A percentile compares a stretch with the other conserved stretches of the same genome.
Conservation (phyloP, 495 filamentous ascomycete genomes). For the Penicillium soppii region DNA sequence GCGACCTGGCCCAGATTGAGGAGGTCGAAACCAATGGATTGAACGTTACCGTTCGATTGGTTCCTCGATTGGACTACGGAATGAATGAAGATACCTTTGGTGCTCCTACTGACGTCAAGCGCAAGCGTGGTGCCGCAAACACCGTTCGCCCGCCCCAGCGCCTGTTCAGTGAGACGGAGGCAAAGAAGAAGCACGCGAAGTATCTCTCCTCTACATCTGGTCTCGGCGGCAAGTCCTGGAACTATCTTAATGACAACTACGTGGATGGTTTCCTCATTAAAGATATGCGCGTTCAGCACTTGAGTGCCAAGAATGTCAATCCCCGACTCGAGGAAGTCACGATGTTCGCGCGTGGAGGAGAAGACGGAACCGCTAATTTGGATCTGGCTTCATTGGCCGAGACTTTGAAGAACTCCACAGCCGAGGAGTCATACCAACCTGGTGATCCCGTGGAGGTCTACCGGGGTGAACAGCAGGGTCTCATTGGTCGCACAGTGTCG, state of each 20-base stretch:
- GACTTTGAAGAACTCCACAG: constrained; percentile 75
- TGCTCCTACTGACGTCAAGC: constrained; percentile 59
- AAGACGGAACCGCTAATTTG: constrained; percentile 90
- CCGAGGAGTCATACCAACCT: constrained; percentile 77
- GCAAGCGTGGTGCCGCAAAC: constrained; percentile 67
- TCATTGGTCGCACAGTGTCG: constrained; percentile 78
- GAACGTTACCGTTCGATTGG: constrained; percentile 79
- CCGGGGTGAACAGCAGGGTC: constrained; percentile 91
- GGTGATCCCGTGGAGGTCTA: constrained; percentile 96
- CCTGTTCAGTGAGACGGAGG: constrained; percentile 91
- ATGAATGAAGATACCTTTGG: constrained; percentile 69
- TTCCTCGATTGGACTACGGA: constrained; percentile 92
- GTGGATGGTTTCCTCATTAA: constrained; percentile 92
- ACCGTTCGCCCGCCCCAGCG: constrained; percentile 76
- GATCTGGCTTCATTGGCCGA: constrained; percentile 87
- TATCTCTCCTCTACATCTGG: constrained; percentile 57
- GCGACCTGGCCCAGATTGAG: constrained; percentile 89
- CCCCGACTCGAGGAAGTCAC: constrained; percentile 94
- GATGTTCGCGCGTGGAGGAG: constrained; percentile 80
- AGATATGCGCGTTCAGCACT: constrained; percentile 82
- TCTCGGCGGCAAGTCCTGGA: constrained; percentile 71
- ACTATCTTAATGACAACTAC: constrained; percentile 82
- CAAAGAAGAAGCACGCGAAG: constrained; percentile 80
- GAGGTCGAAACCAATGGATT: constrained; percentile 92
- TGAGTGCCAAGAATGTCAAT: constrained; percentile 84